Evolutionary conservation across 306 rosid genomes (phyloP).

Genomic region (Hippophae tibetana): DNA sequence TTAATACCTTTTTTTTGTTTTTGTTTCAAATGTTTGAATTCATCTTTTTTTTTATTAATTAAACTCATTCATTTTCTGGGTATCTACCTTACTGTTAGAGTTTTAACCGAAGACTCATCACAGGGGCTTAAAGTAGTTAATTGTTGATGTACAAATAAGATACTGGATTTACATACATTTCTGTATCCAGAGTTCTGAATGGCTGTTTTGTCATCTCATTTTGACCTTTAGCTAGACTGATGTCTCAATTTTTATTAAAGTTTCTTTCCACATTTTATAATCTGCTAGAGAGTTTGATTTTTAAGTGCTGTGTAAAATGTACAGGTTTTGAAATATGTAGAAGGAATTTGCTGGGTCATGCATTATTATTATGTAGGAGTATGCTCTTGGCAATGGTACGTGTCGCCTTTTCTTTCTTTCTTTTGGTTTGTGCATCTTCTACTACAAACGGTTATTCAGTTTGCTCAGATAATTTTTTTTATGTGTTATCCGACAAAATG

Average conservation of each 20-base stretch:
- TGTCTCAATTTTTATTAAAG: too few relatives aligned
- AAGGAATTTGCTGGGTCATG: conserved; percentile 29
- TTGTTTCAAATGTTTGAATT: too few relatives aligned
- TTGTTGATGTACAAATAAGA: too few relatives aligned
- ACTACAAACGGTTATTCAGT: neutral
- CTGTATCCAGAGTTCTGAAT: neutral
- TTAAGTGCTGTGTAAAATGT: neutral
- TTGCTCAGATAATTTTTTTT: neutral
- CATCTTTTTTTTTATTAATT: too few relatives aligned
- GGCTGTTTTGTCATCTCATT: neutral
- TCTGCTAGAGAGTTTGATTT: neutral
- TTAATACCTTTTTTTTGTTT: neutral
- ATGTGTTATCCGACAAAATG: too few relatives aligned
- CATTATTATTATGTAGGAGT: conserved; percentile 22
- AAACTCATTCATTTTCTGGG: too few relatives aligned
- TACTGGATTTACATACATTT: too few relatives aligned
- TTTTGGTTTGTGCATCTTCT: neutral
- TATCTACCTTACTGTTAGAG: too few relatives aligned
- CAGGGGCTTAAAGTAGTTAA: too few relatives aligned
- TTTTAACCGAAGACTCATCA: too few relatives aligned
- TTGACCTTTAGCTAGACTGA: too few relatives aligned
- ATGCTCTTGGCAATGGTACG: conserved; percentile 30
- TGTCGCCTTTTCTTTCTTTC: neutral
- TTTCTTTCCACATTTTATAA: neutral
- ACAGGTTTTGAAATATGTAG: conserved; percentile 23